These are phyloP conservation scores for Ramaria rubella DNA, from an alignment of 768 basidiomycete species.

Conservation along the genomic window DNA sequence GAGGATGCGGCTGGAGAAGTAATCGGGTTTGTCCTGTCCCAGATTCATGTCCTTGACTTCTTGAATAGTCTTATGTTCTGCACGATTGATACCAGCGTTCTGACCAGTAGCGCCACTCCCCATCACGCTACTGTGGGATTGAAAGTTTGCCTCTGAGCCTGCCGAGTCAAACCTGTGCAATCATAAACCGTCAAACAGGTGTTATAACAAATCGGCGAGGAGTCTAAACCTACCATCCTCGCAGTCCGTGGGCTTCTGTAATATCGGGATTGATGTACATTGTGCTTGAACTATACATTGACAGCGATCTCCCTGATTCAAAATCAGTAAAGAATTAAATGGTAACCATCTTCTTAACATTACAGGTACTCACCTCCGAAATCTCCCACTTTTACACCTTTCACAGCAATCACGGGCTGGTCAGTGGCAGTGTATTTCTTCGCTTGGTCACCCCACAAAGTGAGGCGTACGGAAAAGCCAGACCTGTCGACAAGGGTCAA, in stretches of 20 bases:
- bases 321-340: background rate
- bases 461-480: constrained; percentile 70
- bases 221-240: constrained; percentile 62
- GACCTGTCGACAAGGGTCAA: constrained; percentile 83
- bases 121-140: constrained; percentile 51
- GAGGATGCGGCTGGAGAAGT: constrained; percentile 75
- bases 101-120: constrained; percentile 31
- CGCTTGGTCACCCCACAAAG: constrained; percentile 94
- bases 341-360: background rate
- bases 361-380: constrained; percentile 57
- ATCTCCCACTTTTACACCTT: constrained; percentile 88
- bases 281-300: constrained; percentile 72
- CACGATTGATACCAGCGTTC: constrained; percentile 53
- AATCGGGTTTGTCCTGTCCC: constrained; percentile 73
- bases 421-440: constrained; percentile 62
- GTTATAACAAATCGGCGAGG: background rate
- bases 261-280: constrained; percentile 89
- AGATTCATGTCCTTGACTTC: constrained; percentile 75
- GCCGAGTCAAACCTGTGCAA: constrained; percentile 55
- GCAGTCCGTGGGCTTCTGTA: constrained; percentile 75
- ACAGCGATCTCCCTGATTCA: constrained; percentile 68
- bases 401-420: constrained; percentile 81
- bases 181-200: background rate
- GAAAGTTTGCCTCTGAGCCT: constrained; percentile 60
- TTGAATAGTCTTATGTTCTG: constrained; percentile 63